Evolutionary conservation across 148 eudicot genomes (phyloP).

Genomic region (Fallopia convolvulus): DNA sequence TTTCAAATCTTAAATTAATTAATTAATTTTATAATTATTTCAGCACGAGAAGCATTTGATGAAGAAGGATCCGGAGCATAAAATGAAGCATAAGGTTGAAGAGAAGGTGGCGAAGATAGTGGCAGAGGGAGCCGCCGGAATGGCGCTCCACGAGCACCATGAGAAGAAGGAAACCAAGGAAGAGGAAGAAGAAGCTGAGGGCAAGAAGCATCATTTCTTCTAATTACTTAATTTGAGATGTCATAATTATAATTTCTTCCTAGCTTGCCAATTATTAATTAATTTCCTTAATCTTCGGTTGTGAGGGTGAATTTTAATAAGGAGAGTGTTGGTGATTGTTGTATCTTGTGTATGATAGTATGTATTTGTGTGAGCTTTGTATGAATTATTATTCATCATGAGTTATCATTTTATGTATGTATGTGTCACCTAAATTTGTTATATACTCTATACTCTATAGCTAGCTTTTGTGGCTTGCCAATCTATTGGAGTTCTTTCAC

Average conservation of each 20-base stretch:
- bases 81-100: slow-evolving; percentile 13
- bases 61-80: slow-evolving; percentile 15
- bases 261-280: no score
- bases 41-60: slow-evolving; percentile 26
- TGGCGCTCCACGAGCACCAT: slow-evolving; percentile 31
- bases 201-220: slow-evolving; percentile 17
- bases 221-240: neutral
- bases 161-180: slow-evolving; percentile 25
- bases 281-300: neutral
- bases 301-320: neutral
- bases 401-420: neutral
- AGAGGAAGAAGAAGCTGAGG: slow-evolving; percentile 28
- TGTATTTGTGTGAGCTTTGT: neutral
- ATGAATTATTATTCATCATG: neutral
- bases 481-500: no score
- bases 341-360: neutral
- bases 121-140: slow-evolving; percentile 21
- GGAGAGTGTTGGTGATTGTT: neutral
- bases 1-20: no score
- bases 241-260: no score
- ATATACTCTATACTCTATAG: no score
- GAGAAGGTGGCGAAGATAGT: slow-evolving; percentile 23
- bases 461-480: no score
- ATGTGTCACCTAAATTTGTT: neutral
- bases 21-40: neutral